A percentile compares a stretch with the other conserved stretches of the same genome.
Conservation (phyloP, 108 stramenopile genomes). For the Thalassiosira profunda region DNA sequence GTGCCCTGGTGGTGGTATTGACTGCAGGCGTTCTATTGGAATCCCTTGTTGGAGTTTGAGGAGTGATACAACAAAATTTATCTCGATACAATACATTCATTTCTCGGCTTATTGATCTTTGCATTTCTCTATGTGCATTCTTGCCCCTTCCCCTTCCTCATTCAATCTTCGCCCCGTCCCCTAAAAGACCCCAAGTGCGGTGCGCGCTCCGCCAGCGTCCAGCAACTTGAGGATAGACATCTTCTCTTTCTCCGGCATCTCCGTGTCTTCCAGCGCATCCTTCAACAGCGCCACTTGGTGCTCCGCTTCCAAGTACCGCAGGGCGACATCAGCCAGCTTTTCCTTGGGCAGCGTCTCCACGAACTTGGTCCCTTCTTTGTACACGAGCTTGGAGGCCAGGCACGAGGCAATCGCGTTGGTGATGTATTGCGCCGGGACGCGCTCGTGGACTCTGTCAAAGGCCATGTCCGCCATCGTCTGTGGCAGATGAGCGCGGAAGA, state of each 20-base stretch:
- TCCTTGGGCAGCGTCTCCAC: constrained; percentile 76
- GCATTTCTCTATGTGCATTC: background rate
- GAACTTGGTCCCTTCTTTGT: constrained; percentile 97
- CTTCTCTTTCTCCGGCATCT: constrained; percentile 77
- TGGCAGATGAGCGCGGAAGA: constrained; percentile 93
- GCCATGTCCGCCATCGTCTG: constrained; percentile 88
- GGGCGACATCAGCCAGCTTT: constrained; percentile 70
- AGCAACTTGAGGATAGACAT: constrained; percentile 70
- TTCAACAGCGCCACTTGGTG: constrained; percentile 73
- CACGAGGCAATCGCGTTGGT: constrained; percentile 92
- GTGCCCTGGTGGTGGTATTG: background rate
- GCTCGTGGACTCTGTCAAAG: constrained; percentile 76
- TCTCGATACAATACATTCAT: background rate
- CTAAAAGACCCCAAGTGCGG: constrained; percentile 63
- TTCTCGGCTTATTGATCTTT: background rate
- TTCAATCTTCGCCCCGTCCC: background rate
- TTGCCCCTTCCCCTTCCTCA: background rate
- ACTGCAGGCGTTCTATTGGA: background rate
- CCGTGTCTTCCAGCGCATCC: constrained; percentile 50
- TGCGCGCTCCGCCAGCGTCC: constrained; percentile 87
- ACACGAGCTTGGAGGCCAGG: constrained; percentile 95
- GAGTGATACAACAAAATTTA: background rate
- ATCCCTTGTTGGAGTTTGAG: background rate
- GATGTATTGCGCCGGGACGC: constrained; percentile 94
- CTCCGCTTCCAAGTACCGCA: constrained; percentile 84